Conservation (phyloP, 495 filamentous ascomycete species). For the Amniculicola lignicola region DNA sequence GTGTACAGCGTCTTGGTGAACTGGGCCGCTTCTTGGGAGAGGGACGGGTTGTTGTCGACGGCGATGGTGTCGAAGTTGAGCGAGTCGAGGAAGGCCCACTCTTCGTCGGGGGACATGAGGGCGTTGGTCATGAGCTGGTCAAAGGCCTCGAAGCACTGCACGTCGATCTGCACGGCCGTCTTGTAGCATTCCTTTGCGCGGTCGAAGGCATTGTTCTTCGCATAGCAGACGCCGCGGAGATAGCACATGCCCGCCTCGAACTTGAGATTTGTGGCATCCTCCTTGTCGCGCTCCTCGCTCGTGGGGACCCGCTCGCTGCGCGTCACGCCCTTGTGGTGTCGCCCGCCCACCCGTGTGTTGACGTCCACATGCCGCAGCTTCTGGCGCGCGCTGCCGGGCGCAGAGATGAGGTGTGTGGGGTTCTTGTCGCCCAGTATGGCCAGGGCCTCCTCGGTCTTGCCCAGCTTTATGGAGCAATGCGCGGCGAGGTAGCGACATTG, state of each 20-base stretch:
- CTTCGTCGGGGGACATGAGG: constrained; percentile 95
- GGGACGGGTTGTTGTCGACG: constrained; percentile 52
- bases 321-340: constrained; percentile 46
- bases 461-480: constrained; percentile 88
- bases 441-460: constrained; percentile 83
- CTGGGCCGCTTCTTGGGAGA: constrained; percentile 75
- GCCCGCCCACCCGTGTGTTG: constrained; percentile 40
- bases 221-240: constrained; percentile 86
- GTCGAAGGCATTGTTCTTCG: constrained; percentile 96
- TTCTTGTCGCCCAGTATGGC: constrained; percentile 86
- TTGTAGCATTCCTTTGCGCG: constrained; percentile 98
- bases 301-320: constrained; percentile 55
- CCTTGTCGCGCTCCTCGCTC: constrained; percentile 62
- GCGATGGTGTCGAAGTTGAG: constrained; percentile 84
- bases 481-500: constrained; percentile 89
- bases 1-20: constrained; percentile 98
- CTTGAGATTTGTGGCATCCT: constrained; percentile 68
- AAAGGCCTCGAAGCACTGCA: constrained; percentile 97
- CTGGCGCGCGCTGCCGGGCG: constrained; percentile 60
- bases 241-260: constrained; percentile 98
- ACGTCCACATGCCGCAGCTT: constrained; percentile 49
- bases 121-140: constrained; percentile 97
- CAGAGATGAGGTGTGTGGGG: constrained; percentile 77
- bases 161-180: constrained; percentile 91
- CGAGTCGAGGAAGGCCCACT: constrained; percentile 87